These are phyloP conservation scores for Paspalum vaginatum DNA, from an alignment of 176 grass and related monocot genomes.

Conservation along the genomic window DNA sequence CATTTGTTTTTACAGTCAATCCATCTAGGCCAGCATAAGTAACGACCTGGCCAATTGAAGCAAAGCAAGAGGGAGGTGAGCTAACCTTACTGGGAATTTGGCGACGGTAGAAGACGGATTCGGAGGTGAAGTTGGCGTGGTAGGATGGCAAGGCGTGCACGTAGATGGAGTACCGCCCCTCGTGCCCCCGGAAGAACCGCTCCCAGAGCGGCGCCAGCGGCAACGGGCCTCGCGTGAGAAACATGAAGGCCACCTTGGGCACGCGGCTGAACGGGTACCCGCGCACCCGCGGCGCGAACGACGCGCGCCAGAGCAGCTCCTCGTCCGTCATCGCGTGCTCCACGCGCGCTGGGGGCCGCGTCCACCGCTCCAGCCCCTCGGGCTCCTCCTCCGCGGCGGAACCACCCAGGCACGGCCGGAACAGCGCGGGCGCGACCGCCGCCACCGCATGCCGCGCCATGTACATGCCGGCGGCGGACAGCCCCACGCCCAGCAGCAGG, in stretches of 20 bases:
- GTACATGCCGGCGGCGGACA: conserved; percentile 78
- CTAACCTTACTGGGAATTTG: conserved; percentile 91
- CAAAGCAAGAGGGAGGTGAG: background rate
- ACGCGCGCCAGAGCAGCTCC: conserved; percentile 93
- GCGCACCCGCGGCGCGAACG: conserved; percentile 60
- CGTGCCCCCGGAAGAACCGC: conserved; percentile 70
- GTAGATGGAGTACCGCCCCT: conserved; percentile 85
- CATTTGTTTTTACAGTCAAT: conserved; percentile 1
- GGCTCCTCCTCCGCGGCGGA: conserved; percentile 18
- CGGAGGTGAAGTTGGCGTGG: conserved; percentile 66
- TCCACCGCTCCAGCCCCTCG: conserved; percentile 66
- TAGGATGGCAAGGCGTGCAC: conserved; percentile 79
- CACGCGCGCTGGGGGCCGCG: conserved; percentile 45
- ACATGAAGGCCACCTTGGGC: conserved; percentile 94
- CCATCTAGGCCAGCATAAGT: background rate
- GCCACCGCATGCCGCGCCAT: conserved; percentile 68
- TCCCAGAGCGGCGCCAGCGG: conserved; percentile 90
- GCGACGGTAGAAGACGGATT: conserved; percentile 75
- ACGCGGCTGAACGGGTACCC: conserved; percentile 73
- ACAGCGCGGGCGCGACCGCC: conserved; percentile 52
- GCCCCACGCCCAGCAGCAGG: conserved; percentile 67
- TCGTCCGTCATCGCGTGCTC: conserved; percentile 79
- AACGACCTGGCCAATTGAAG: background rate
- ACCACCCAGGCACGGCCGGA: conserved; percentile 61
- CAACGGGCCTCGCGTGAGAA: conserved; percentile 84